Conservation (phyloP, 257 asterid genomes). For the Galeopsis tetrahit region DNA sequence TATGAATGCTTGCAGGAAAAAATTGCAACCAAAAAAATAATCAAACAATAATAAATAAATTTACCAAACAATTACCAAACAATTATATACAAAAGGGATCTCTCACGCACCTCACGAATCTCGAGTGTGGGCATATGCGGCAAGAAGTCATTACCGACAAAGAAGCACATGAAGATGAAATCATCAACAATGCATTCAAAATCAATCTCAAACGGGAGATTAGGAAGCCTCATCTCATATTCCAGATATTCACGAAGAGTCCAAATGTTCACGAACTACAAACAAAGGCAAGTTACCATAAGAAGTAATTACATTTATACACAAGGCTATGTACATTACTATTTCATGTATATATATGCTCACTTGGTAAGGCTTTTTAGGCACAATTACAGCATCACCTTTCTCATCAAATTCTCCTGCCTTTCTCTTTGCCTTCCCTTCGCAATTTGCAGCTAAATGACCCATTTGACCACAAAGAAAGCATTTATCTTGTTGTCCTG, state of each 20-base stretch:
- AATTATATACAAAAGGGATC: conserved; percentile 26
- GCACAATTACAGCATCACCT: conserved; percentile 71
- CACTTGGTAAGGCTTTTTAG: conserved; percentile 95
- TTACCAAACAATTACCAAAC: conserved; percentile 13
- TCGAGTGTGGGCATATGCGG: conserved; percentile 99
- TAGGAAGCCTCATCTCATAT: conserved; percentile 90
- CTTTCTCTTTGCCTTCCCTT: conserved; percentile 96
- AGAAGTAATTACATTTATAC: conserved; percentile 15
- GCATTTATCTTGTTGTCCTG: conserved; percentile 98
- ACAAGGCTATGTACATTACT: conserved; percentile 16
- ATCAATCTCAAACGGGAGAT: conserved; percentile 78
- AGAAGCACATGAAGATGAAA: conserved; percentile 95
- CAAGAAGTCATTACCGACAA: conserved; percentile 96
- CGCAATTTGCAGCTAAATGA: conserved; percentile 86
- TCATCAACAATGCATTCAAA: conserved; percentile 87
- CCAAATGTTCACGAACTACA: conserved; percentile 96
- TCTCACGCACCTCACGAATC: conserved; percentile 88
- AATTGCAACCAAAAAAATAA: background rate
- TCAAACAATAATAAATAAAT: background rate
- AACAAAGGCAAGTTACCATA: conserved; percentile 31
- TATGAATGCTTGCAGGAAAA: conserved; percentile 20
- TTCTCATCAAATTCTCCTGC: conserved; percentile 98
- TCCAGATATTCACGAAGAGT: conserved; percentile 94
- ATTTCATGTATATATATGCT: conserved; percentile 23
- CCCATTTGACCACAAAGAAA: conserved; percentile 98